Evolutionary conservation across 192 early-diverging fungal species (phyloP).

Genomic region (Coemansia sp.): DNA sequence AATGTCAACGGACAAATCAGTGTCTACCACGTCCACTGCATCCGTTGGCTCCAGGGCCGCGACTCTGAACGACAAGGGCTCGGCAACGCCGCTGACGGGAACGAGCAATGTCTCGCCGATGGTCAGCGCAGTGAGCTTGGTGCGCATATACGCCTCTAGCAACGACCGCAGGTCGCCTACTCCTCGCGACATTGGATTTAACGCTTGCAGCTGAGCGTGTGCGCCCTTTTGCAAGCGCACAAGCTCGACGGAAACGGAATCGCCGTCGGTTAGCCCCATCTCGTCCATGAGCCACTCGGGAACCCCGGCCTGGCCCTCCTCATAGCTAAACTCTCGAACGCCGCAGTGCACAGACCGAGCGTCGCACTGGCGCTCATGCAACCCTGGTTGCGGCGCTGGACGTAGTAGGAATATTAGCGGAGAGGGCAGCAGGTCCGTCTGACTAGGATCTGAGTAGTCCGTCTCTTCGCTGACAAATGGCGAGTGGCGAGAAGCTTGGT

Average conservation of each 20-base stretch:
- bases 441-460: not conserved
- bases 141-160: constrained; percentile 69
- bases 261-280: constrained; percentile 43
- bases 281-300: constrained; percentile 63
- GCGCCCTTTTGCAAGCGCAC: constrained; percentile 67
- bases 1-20: constrained; percentile 83
- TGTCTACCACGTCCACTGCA: constrained; percentile 74
- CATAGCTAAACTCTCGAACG: constrained; percentile 75
- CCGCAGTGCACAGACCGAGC: constrained; percentile 44
- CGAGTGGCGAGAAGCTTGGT: not conserved
- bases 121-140: constrained; percentile 69
- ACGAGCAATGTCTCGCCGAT: constrained; percentile 66
- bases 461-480: not conserved
- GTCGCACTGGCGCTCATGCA: not conserved
- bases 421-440: constrained; percentile 22
- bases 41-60: constrained; percentile 66
- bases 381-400: not conserved
- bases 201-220: constrained; percentile 65
- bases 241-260: constrained; percentile 58
- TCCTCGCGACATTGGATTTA: constrained; percentile 15
- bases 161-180: constrained; percentile 56
- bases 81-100: constrained; percentile 53
- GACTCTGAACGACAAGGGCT: constrained; percentile 61
- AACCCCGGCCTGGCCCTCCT: constrained; percentile 51
- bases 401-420: constrained; percentile 38